phyloP scores from a whole-genome alignment of 1,284 basidiomycete genomes.

The Leccinum insolens region DNA sequence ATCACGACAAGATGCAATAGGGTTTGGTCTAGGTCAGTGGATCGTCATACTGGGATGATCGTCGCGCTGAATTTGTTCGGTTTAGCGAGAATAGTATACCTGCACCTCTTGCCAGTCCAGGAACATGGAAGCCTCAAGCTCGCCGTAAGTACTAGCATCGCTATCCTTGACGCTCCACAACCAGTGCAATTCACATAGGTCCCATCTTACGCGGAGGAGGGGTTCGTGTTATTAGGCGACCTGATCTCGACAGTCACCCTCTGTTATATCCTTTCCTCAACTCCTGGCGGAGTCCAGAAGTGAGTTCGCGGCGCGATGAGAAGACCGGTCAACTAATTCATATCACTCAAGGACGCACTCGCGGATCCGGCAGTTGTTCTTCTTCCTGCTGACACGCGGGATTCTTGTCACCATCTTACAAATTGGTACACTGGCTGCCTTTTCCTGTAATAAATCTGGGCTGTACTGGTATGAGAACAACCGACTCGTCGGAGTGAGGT shows the following conservation, averaged over 20 bases:
- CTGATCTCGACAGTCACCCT: constrained; percentile 11
- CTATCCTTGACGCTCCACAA: not conserved
- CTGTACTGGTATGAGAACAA: constrained; percentile 14
- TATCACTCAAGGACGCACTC: constrained; percentile 6
- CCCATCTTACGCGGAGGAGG: constrained; percentile 8
- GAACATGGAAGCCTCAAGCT: not conserved
- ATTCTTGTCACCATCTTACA: constrained; percentile 17
- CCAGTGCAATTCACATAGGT: not conserved
- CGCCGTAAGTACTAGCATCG: not conserved
- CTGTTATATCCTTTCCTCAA: constrained; percentile 17
- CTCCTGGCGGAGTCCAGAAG: constrained; percentile 10
- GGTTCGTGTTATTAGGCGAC: constrained; percentile 10
- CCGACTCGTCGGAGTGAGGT: not conserved
- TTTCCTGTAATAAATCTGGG: not conserved
- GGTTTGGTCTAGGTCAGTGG: constrained; percentile 12
- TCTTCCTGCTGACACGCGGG: constrained; percentile 19
- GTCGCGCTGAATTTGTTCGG: not conserved
- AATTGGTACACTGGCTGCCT: constrained; percentile 3
- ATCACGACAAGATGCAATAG: constrained; percentile 1
- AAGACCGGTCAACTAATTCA: not conserved
- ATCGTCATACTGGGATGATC: not conserved
- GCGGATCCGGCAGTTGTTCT: constrained; percentile 12
- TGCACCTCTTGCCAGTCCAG: not conserved
- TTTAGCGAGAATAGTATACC: constrained; percentile 5
- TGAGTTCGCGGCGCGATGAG: not conserved